A percentile compares a stretch with the other conserved stretches of the same genome.
Evolutionary conservation across 805 yeast genomes (phyloP).

Genomic region (Kuraishia capsulata): DNA sequence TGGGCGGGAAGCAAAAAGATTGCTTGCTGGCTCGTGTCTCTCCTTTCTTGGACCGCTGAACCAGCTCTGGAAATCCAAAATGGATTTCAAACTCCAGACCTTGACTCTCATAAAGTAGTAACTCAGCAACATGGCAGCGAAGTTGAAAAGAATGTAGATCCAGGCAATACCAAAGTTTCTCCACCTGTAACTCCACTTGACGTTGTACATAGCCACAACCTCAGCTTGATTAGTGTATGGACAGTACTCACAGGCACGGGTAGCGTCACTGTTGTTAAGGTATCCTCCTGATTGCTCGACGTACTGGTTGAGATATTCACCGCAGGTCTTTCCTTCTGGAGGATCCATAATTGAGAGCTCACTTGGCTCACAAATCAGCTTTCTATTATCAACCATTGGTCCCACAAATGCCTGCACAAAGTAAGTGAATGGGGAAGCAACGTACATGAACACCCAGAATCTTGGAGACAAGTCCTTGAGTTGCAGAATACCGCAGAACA

Average conservation of each 20-base stretch:
- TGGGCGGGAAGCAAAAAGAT: constrained; percentile 28
- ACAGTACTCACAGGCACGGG: constrained; percentile 13
- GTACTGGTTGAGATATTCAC: constrained; percentile 27
- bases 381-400: constrained; percentile 28
- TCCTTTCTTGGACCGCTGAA: constrained; percentile 31
- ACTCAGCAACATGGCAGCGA: constrained; percentile 28
- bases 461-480: constrained; percentile 33
- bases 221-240: constrained; percentile 11
- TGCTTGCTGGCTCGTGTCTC: constrained; percentile 37
- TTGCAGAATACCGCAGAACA: constrained; percentile 34
- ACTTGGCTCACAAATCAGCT: constrained; percentile 23
- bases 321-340: constrained; percentile 41
- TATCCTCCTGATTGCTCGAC: constrained; percentile 35
- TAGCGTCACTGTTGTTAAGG: constrained; percentile 21
- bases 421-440: constrained; percentile 37
- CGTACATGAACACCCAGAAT: constrained; percentile 40
- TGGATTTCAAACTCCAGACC: constrained; percentile 4
- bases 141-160: constrained; percentile 41
- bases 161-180: constrained; percentile 19
- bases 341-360: constrained; percentile 31
- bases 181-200: constrained; percentile 12
- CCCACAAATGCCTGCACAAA: constrained; percentile 36
- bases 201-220: constrained; percentile 9
- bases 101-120: constrained; percentile 28
- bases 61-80: constrained; percentile 29